Evolutionary conservation across 768 basidiomycete genomes (phyloP).

Genomic region (Lactarius psammicola): DNA sequence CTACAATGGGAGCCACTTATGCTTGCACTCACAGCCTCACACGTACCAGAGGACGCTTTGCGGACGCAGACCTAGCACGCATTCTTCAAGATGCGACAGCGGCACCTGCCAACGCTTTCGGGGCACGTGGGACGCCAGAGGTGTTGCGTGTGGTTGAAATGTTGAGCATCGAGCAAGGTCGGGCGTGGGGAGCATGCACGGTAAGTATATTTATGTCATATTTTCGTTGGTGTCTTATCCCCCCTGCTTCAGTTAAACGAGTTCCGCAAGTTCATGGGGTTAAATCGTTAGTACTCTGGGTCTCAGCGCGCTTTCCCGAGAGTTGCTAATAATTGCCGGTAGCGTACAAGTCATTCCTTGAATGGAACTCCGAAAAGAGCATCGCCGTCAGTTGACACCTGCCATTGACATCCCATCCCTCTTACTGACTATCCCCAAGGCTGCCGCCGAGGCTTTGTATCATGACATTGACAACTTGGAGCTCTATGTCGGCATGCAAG

Average conservation of each 20-base stretch:
- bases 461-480: constrained; percentile 76
- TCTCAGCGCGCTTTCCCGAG: not conserved
- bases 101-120: constrained; percentile 57
- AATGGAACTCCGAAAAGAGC: constrained; percentile 39
- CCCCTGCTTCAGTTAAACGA: constrained; percentile 27
- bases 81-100: constrained; percentile 64
- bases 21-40: constrained; percentile 28
- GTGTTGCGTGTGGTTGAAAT: constrained; percentile 66
- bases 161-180: constrained; percentile 62
- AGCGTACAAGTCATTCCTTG: constrained; percentile 30
- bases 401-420: not conserved
- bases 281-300: constrained; percentile 49
- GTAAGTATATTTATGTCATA: constrained; percentile 39
- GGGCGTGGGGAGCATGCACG: constrained; percentile 71
- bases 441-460: constrained; percentile 63
- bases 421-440: constrained; percentile 37
- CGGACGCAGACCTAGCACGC: constrained; percentile 59
- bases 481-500: constrained; percentile 54
- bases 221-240: not conserved
- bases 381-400: constrained; percentile 29
- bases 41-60: constrained; percentile 47
- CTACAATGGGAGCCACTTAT: not conserved
- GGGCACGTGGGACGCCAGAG: constrained; percentile 66
- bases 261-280: constrained; percentile 57
- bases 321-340: not conserved